Evolutionary conservation across 140 eudicot genomes (phyloP), one percentile per base, ranked within the genome.

Genomic region (Senecio squalidus): DNA sequence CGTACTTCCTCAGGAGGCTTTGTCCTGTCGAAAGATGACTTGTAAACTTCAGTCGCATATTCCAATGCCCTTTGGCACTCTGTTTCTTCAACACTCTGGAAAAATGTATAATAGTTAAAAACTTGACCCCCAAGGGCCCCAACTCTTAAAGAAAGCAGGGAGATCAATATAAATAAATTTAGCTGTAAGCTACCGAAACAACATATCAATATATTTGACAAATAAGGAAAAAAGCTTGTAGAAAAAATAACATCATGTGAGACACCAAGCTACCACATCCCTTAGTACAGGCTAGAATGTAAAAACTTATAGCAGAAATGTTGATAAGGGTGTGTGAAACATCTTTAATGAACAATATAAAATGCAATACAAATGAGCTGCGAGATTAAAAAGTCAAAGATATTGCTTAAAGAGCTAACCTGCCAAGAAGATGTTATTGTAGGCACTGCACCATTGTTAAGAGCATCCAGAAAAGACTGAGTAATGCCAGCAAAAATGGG

Each of bases 361-460:
- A 2, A 23, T 14, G 56, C 15, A 65, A 40, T 4, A 0, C 25
- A 11, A 1, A 3, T 0, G 20, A 51, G 33, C 57, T 4, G 14
- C n/a, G 3, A 15, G 23, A 40, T 25, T 25, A n/a, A 41, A 13
- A 16, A 7, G 9, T 13, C 46, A 55, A 33, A 23, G 20, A 25
- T 29, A 22, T 39, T 22, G n/a, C 23, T 43, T 61, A 23, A 22
- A 68, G 33, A 16, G 9, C 84, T 53, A 58, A 93, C 99, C 96
- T 93, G 94, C 99, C 99, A 93, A 28, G 99, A 88, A 45, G 99
- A 93, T 27, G 99, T 88, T 55, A 93, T 93, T 45, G 94, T 84
- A 46, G 99, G 99, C 73, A 93, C 96, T 40, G 96, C 99, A 68
- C 99, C 99, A 47, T 88, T 89, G 68, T 93, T 93, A 62, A 93